These are phyloP conservation scores for Ustilago bromivora DNA, from an alignment of 1,284 basidiomycete genomes.

Conservation along the genomic window DNA sequence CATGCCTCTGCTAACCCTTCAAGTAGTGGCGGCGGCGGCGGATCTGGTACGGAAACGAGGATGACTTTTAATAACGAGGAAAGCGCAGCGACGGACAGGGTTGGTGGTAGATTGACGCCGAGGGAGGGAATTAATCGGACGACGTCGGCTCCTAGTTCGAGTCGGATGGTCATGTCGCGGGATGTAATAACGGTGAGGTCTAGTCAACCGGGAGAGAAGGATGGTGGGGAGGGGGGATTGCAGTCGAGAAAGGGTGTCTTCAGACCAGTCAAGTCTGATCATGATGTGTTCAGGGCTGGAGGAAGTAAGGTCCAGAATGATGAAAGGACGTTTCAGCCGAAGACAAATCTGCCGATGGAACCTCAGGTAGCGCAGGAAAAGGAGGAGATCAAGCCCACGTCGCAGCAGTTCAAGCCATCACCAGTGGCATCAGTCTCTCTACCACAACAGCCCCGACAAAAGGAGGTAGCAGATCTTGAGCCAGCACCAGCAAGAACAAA, in stretches of 20 bases:
- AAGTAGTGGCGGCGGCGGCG: conserved; percentile 10
- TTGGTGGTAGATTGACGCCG: conserved; percentile 22
- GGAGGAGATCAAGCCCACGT: not conserved
- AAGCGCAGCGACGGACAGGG: not conserved
- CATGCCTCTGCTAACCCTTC: conserved; percentile 16
- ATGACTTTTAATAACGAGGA: conserved; percentile 15
- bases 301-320: not conserved
- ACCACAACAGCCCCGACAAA: not conserved
- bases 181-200: not conserved
- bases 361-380: not conserved
- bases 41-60: not conserved
- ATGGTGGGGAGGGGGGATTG: conserved; percentile 4
- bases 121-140: conserved; percentile 41
- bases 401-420: not conserved
- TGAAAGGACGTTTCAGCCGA: conserved; percentile 16
- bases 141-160: conserved; percentile 27
- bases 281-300: conserved; percentile 33
- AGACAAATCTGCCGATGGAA: conserved; percentile 15
- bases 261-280: conserved; percentile 41
- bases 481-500: conserved; percentile 1
- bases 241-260: conserved; percentile 16
- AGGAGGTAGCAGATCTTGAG: not conserved
- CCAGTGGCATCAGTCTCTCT: not conserved
- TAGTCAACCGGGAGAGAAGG: conserved; percentile 3
- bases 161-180: conserved; percentile 1